A percentile compares a stretch with the other conserved stretches of the same genome.
These are phyloP conservation scores for Fomitopsis pinicola DNA, from an alignment of 1,284 basidiomycete species.

Conservation along the genomic window DNA sequence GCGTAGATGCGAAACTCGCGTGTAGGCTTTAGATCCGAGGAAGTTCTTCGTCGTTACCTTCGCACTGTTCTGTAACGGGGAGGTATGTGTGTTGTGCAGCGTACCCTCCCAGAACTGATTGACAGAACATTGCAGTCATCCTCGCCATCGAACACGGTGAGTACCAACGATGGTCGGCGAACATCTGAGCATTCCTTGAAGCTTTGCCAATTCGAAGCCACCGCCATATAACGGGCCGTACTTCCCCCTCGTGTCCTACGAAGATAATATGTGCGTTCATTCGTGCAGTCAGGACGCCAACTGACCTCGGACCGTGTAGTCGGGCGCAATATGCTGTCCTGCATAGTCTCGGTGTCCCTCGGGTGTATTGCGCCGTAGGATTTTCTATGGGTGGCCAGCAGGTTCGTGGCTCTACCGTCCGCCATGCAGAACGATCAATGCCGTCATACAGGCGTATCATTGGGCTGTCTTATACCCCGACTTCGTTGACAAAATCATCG, in stretches of 20 bases:
- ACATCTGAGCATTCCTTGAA: not conserved
- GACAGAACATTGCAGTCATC: constrained; percentile 17
- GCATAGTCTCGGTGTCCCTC: constrained; percentile 24
- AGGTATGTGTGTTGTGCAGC: constrained; percentile 13
- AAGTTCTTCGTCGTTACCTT: constrained; percentile 28
- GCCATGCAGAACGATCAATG: not conserved
- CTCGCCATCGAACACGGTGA: constrained; percentile 19
- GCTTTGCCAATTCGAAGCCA: constrained; percentile 14
- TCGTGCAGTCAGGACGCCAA: not conserved
- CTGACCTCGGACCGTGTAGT: not conserved
- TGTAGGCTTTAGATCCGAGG: constrained; percentile 22
- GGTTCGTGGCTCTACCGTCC: constrained; percentile 9
- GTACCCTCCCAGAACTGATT: not conserved
- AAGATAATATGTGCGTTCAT: constrained; percentile 22
- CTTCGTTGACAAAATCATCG: constrained; percentile 32
- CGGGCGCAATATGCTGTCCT: constrained; percentile 27
- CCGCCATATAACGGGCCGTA: constrained; percentile 29
- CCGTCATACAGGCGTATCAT: constrained; percentile 25
- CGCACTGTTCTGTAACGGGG: constrained; percentile 27
- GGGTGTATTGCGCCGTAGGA: constrained; percentile 25
- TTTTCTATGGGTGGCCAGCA: constrained; percentile 31
- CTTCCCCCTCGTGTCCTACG: constrained; percentile 28
- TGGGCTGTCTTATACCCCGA: constrained; percentile 34
- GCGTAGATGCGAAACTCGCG: not conserved
- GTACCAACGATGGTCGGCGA: not conserved